Percentiles rank a stretch among this genome's conserved stretches.
Conservation (phyloP, 2,329 filamentous ascomycete genomes). For the Ceratocystis ficicola region DNA sequence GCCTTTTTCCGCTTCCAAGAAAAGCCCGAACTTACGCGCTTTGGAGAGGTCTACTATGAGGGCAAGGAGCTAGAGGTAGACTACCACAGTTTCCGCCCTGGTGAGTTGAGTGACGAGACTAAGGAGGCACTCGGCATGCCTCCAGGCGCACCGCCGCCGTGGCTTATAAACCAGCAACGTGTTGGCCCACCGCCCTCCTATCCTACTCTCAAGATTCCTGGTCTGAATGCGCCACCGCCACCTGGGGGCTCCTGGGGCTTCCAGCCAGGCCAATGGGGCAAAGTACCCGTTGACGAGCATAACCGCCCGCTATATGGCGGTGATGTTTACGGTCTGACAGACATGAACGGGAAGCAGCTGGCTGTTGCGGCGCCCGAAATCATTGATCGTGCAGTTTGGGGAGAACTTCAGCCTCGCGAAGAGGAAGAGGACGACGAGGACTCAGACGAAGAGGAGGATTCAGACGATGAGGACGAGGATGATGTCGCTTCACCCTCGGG, state of each 20-base stretch:
- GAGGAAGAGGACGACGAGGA: slow-evolving; percentile 64
- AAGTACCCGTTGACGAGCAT: slow-evolving; percentile 87
- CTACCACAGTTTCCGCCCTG: slow-evolving; percentile 75
- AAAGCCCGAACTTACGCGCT: slow-evolving; percentile 84
- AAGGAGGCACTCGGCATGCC: slow-evolving; percentile 91
- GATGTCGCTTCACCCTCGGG: slow-evolving; percentile 49
- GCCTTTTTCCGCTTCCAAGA: slow-evolving; percentile 97
- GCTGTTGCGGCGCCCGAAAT: slow-evolving; percentile 53
- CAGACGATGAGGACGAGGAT: slow-evolving; percentile 45
- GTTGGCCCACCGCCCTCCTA: slow-evolving; percentile 90
- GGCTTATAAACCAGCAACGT: slow-evolving; percentile 94
- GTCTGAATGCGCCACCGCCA: slow-evolving; percentile 85
- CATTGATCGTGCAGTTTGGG: slow-evolving; percentile 81
- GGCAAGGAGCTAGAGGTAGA: slow-evolving; percentile 98
- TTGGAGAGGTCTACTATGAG: slow-evolving; percentile 98
- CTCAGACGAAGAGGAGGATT: slow-evolving; percentile 59
- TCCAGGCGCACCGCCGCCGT: slow-evolving; percentile 82
- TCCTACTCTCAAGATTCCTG: slow-evolving; percentile 86
- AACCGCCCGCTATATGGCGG: slow-evolving; percentile 86
- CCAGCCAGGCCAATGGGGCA: slow-evolving; percentile 88
- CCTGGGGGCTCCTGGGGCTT: slow-evolving; percentile 88
- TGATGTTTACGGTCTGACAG: slow-evolving; percentile 75
- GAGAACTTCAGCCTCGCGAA: slow-evolving; percentile 70
- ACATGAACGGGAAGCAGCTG: slow-evolving; percentile 31
- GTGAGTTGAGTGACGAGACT: slow-evolving; percentile 76